phyloP scores from a whole-genome alignment of 2,329 filamentous ascomycete genomes.

The Talaromyces sp. region DNA sequence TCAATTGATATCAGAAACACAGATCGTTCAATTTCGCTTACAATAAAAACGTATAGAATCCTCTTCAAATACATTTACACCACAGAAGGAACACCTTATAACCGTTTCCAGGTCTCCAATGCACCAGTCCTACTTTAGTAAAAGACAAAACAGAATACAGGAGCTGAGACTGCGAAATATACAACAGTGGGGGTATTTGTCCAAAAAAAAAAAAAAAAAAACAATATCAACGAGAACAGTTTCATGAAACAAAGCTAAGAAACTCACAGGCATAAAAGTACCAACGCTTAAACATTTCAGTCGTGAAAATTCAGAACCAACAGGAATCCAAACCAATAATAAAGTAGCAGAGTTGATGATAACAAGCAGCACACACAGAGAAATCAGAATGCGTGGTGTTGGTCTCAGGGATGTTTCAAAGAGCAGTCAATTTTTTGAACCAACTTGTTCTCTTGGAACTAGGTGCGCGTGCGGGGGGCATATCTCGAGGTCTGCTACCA shows the following conservation, averaged over 20 bases:
- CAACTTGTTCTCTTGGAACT: constrained; percentile 35
- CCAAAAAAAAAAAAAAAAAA: too few species aligned
- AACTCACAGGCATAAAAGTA: not conserved
- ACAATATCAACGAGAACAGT: not conserved
- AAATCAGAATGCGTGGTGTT: not conserved
- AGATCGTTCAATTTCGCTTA: not conserved
- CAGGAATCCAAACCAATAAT: not conserved
- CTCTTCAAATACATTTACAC: not conserved
- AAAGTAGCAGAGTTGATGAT: not conserved
- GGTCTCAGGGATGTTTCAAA: not conserved
- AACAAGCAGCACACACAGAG: not conserved
- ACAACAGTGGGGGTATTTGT: not conserved
- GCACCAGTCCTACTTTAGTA: not conserved
- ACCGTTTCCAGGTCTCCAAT: too few species aligned
- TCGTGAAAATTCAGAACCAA: not conserved
- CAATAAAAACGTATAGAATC: not conserved
- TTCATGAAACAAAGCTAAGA: not conserved
- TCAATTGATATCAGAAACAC: not conserved
- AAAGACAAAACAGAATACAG: not conserved
- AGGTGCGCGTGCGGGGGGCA: constrained; percentile 15
- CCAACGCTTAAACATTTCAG: not conserved
- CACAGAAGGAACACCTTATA: too few species aligned
- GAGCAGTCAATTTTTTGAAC: constrained; percentile 36
- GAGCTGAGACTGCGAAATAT: not conserved
- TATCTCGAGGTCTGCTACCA: constrained; percentile 23